Evolutionary conservation across 192 early-diverging fungal genomes (phyloP), one percentile per base, ranked within the genome.

Genomic region (Nowakowskiella sp.): DNA sequence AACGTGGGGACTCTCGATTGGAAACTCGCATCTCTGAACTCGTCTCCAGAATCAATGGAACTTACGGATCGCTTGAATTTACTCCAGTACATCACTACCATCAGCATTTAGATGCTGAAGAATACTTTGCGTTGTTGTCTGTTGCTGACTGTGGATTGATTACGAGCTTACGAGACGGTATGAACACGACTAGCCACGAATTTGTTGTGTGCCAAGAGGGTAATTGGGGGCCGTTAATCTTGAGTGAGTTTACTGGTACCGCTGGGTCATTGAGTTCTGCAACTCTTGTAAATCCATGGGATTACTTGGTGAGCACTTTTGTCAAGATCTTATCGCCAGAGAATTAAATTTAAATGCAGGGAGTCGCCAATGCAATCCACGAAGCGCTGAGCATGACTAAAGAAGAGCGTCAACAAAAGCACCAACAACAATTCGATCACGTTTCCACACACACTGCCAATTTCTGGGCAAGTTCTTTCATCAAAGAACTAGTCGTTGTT

Each of bases 201-300:
- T 96, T 84, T 64, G 84, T 93, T 6, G 85, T 96, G 25, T 91
- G 89, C 66, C 93, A 97, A 67, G 70, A 85, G 16, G 85, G 89
- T 51, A 85, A 85, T 55, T 74, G 88, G 51, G 85, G 85, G 21
- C 87, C 91, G 23, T 67, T 99, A 54, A 88, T 99, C 31, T 65
- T 99, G 42, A 90, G 87, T 51, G 94, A 99, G 66, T 99, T 99
- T 62, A 91, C 96, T 5, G 96, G 96, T 25, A 94, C 89, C 0
- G 91, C 90, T 49, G 92, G 93, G 42, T 83, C 85, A 8, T 79
- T 95, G 25, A 85, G 87, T 33, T 88, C 86, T 19, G 87, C 89
- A 29, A 64, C 91, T 19, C 72, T 89, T 9, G 87, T 98, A n/a
- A 98, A 98, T 64, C 94, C 94, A 16, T 97, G 92, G 93, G 91